These are phyloP conservation scores for Aspergillus sp. DNA, from an alignment of 2,329 filamentous ascomycete genomes.

Conservation along the genomic window DNA sequence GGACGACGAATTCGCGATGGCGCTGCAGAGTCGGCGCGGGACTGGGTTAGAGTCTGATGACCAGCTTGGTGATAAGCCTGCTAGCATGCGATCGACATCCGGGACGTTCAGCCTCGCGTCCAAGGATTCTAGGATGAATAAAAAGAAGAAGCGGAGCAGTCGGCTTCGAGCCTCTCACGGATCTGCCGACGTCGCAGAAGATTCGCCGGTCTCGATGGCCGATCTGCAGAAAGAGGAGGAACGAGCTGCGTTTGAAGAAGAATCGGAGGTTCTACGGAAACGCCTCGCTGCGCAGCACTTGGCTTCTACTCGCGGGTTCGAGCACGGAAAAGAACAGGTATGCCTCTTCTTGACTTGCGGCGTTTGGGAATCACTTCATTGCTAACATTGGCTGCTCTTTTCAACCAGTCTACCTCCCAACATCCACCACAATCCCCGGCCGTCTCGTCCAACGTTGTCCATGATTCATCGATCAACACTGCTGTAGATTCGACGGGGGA, in stretches of 20 bases:
- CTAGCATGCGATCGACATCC: slow-evolving; percentile 40
- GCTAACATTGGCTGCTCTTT: slow-evolving; percentile 4
- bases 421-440: slow-evolving; percentile 9
- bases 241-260: slow-evolving; percentile 53
- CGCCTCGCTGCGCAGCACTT: slow-evolving; percentile 56
- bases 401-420: slow-evolving; percentile 11
- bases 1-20: slow-evolving; percentile 87
- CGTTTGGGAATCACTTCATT: not conserved
- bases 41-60: slow-evolving; percentile 62
- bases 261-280: slow-evolving; percentile 53
- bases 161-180: slow-evolving; percentile 26
- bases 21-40: slow-evolving; percentile 67
- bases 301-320: slow-evolving; percentile 55
- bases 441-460: slow-evolving; percentile 2
- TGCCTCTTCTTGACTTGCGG: not conserved
- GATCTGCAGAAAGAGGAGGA: slow-evolving; percentile 61
- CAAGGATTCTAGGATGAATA: slow-evolving; percentile 42
- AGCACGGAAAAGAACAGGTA: slow-evolving; percentile 31
- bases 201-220: slow-evolving; percentile 48
- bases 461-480: slow-evolving; percentile 8
- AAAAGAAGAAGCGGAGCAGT: slow-evolving; percentile 28
- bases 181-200: slow-evolving; percentile 29
- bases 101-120: slow-evolving; percentile 50
- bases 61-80: slow-evolving; percentile 64
- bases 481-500: slow-evolving; percentile 13